These are phyloP conservation scores for Pinus albicaulis DNA, from an alignment of 75 land plant species.

Conservation along the genomic window DNA sequence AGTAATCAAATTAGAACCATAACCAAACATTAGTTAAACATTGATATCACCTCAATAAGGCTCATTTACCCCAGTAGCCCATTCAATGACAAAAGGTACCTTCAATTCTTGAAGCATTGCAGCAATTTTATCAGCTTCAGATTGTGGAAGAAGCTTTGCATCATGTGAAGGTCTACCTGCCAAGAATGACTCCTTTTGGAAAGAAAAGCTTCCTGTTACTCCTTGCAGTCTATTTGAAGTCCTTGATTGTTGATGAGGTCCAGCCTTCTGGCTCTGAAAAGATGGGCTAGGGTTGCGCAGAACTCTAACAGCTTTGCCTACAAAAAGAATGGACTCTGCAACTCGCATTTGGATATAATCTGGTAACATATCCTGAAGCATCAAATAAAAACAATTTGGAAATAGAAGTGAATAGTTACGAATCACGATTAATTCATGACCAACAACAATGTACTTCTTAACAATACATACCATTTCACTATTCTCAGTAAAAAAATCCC, in stretches of 20 bases:
- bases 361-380: conserved; percentile 89
- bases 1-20: neutral
- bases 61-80: neutral
- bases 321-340: conserved; percentile 96
- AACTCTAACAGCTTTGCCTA: conserved; percentile 95
- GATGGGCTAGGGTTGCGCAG: conserved; percentile 86
- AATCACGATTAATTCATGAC: neutral
- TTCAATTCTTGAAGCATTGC: conserved; percentile 79
- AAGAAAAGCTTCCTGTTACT: conserved; percentile 18
- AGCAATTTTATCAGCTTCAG: conserved; percentile 87
- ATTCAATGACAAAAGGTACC: conserved; percentile 35
- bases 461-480: neutral
- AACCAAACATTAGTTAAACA: neutral
- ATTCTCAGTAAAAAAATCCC: neutral
- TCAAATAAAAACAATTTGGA: conserved; percentile 6
- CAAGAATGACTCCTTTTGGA: conserved; percentile 31
- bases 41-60: neutral
- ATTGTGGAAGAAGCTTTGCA: conserved; percentile 84
- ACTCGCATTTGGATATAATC: conserved; percentile 90
- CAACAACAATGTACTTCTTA: neutral
- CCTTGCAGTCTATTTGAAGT: conserved; percentile 29
- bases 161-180: conserved; percentile 24
- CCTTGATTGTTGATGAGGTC: conserved; percentile 34
- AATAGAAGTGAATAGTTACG: neutral
- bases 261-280: conserved; percentile 51